Percentiles rank a stretch among this genome's conserved stretches.
Evolutionary conservation across 2,329 filamentous ascomycete genomes (phyloP).

Genomic region (Talaromyces sp.): DNA sequence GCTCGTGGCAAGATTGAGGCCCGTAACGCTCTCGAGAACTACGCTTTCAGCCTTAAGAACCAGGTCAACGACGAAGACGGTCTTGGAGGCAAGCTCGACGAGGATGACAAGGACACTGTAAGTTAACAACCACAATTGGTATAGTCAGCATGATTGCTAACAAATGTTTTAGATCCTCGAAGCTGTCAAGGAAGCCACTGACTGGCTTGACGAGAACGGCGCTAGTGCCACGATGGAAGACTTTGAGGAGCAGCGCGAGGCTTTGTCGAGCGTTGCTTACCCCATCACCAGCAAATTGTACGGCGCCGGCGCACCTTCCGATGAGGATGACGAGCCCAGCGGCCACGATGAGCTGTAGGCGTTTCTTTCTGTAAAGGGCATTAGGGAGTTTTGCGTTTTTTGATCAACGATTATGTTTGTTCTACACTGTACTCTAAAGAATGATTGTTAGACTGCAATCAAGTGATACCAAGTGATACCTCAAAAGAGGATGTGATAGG

Average conservation of each 20-base stretch:
- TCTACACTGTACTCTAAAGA: conserved; percentile 13
- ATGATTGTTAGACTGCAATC: conserved; percentile 14
- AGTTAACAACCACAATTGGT: conserved; percentile 30
- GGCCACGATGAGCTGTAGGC: conserved; percentile 74
- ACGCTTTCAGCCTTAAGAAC: conserved; percentile 98
- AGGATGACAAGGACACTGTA: conserved; percentile 95
- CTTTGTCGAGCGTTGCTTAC: conserved; percentile 92
- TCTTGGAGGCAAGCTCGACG: conserved; percentile 95
- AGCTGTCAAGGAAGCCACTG: conserved; percentile 91
- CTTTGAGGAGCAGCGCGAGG: conserved; percentile 99
- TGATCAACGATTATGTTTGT: conserved; percentile 7
- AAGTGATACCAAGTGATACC: conserved; percentile 10
- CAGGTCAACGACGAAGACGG: conserved; percentile 96
- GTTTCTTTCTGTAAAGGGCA: conserved; percentile 19
- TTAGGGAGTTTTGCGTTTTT: conserved; percentile 11
- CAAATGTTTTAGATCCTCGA: conserved; percentile 62
- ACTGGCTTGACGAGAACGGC: conserved; percentile 96
- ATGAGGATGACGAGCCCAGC: conserved; percentile 62
- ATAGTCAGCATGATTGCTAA: conserved; percentile 24
- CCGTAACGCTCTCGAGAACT: conserved; percentile 96
- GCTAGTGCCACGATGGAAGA: conserved; percentile 81
- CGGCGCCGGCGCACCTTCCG: conserved; percentile 59
- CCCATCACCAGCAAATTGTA: conserved; percentile 99
- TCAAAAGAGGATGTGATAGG: conserved; percentile 1
- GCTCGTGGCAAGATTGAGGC: conserved; percentile 95